Base-by-base conservation (phyloP, 306 rosid genomes). In the Castanea crenata region DNA sequence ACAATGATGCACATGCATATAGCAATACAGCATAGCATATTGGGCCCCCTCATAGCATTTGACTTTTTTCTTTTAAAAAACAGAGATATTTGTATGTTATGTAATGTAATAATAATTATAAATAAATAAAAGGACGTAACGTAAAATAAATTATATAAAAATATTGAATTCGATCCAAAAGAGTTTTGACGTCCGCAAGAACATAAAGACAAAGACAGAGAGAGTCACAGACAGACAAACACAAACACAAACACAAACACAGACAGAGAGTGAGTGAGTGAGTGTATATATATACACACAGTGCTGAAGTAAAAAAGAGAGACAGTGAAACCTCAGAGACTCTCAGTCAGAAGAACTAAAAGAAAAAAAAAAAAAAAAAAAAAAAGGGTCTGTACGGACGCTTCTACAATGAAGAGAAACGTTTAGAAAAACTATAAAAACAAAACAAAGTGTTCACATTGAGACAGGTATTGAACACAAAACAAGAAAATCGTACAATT, bases 111-210 rank as follows among this genome's bases (percentile, higher is more conserved):
- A 46, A 46, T 49, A 49, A 10, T 49, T 10, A 49, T 2, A 49
- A 49, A 49, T 49, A 49, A 38, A 38, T 38, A 38, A 38, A 38
- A 49, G 54, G 54, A 49, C 54, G 54, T 49, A 49, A 49, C 13
- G 54, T 49, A 49, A 49, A 49, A 49, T 49, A 49, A 49, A 49
- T 12, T 49, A 49, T 12, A 84, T 80, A 85, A 82, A 84, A 79
- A 87, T 89, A 92, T 88, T 92, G 86, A 94, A 94, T 90, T 88
- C 72, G 78, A 90, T 94, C 88, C 73, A 94, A 94, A 92, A 89
- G 82, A 82, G 78, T 68, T 85, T 94, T 94, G 97, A 94, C 97
- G 97, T 94, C 97, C 98, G 91, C 94, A 83, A 86, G 88, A 86
- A 85, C 86, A 77, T 83, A 51, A 38, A 54, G 4, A 25, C 74